These are phyloP conservation scores for Fusarium sororula DNA, from an alignment of 2,329 filamentous ascomycete species.

Conservation along the genomic window DNA sequence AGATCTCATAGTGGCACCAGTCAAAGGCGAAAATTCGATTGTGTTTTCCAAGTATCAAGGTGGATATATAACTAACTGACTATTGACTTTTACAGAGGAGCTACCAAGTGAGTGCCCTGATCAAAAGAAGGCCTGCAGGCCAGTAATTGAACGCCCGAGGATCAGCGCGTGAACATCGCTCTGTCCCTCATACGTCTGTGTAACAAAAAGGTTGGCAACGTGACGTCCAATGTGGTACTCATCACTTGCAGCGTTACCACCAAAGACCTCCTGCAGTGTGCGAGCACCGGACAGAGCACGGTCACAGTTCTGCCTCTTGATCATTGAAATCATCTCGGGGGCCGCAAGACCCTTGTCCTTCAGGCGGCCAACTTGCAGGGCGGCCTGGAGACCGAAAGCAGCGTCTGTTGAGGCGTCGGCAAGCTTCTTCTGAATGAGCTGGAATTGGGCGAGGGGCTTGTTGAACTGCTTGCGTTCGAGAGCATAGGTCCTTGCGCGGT, in stretches of 20 bases:
- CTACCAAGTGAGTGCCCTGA: background rate
- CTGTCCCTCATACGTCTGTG: background rate
- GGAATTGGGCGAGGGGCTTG: background rate
- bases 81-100: background rate
- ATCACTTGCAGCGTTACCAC: background rate
- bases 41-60: background rate
- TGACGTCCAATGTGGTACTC: background rate
- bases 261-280: background rate
- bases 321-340: background rate
- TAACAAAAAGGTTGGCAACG: too few relatives aligned
- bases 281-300: background rate
- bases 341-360: background rate
- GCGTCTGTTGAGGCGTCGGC: background rate
- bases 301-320: background rate
- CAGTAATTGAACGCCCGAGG: background rate
- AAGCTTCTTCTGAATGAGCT: background rate
- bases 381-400: background rate
- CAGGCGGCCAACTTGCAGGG: background rate
- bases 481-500: background rate
- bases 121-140: background rate
- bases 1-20: too few relatives aligned
- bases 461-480: background rate
- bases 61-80: background rate
- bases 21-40: background rate
- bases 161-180: background rate